phyloP scores from a whole-genome alignment of 257 asterid genomes.

The Gentiana macrophylla region DNA sequence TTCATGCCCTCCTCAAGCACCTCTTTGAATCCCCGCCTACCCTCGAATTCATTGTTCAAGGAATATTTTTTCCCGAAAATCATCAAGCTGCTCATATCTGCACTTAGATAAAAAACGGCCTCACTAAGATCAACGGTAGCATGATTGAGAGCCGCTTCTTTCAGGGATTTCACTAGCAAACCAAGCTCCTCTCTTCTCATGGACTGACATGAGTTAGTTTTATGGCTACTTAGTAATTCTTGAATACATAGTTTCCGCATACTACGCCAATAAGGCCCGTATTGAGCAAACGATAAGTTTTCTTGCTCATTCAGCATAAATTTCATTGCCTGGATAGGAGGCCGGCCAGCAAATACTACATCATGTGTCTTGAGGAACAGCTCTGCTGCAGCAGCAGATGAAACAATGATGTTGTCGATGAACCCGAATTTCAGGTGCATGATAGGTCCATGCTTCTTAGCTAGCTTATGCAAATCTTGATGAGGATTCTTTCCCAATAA shows the following conservation, averaged over 20 bases:
- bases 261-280: slow-evolving; percentile 31
- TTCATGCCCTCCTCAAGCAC: no score
- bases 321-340: slow-evolving; percentile 2
- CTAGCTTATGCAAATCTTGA: slow-evolving; percentile 27
- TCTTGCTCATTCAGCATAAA: slow-evolving; percentile 15
- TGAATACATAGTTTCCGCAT: slow-evolving; percentile 20
- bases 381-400: slow-evolving; percentile 37
- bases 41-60: slow-evolving; percentile 4
- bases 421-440: slow-evolving; percentile 44
- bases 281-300: slow-evolving; percentile 15
- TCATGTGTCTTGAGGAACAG: slow-evolving; percentile 46
- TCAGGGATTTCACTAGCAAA: slow-evolving; percentile 10
- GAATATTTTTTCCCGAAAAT: slow-evolving; percentile 19
- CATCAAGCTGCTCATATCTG: slow-evolving; percentile 14
- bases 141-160: background rate
- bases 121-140: slow-evolving; percentile 15
- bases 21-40: no score
- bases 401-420: slow-evolving; percentile 28
- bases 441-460: slow-evolving; percentile 30
- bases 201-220: slow-evolving; percentile 12
- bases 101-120: slow-evolving; percentile 6
- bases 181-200: slow-evolving; percentile 21
- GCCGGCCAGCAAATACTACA: slow-evolving; percentile 28
- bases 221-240: slow-evolving; percentile 23
- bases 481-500: slow-evolving; percentile 28